These are phyloP conservation scores for Coemansia nantahalensis DNA, from an alignment of 192 early-diverging fungal species.

Conservation along the genomic window DNA sequence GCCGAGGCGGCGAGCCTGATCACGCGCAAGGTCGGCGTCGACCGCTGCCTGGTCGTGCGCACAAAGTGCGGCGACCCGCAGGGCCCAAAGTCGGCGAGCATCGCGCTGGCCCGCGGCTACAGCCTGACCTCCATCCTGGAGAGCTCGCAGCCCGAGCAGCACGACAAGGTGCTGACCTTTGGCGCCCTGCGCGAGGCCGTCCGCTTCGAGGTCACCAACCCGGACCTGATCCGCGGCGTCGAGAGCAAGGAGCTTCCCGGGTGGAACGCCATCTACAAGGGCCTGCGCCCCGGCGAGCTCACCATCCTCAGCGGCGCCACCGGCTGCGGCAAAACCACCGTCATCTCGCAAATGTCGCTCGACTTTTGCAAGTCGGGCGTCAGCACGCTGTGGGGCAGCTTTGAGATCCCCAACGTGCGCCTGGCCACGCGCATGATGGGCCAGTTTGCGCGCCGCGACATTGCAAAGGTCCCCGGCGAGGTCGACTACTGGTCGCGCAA, in stretches of 20 bases:
- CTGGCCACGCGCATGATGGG: slow-evolving; percentile 66
- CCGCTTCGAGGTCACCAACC: slow-evolving; percentile 61
- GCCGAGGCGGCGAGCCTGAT: slow-evolving; percentile 58
- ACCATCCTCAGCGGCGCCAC: slow-evolving; percentile 69
- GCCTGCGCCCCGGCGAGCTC: slow-evolving; percentile 67
- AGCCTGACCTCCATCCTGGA: slow-evolving; percentile 47
- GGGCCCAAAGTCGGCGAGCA: slow-evolving; percentile 57
- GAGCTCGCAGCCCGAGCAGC: slow-evolving; percentile 52
- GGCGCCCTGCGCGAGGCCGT: slow-evolving; percentile 60
- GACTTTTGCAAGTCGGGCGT: slow-evolving; percentile 68
- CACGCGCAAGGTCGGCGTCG: slow-evolving; percentile 63
- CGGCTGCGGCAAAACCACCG: slow-evolving; percentile 69
- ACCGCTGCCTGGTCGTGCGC: slow-evolving; percentile 58
- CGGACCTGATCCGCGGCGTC: slow-evolving; percentile 63
- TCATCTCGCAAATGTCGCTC: slow-evolving; percentile 67
- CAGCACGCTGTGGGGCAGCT: slow-evolving; percentile 72
- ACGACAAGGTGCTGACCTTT: slow-evolving; percentile 69
- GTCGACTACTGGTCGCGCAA: slow-evolving; percentile 59
- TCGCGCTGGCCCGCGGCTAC: slow-evolving; percentile 49
- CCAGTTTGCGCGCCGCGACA: slow-evolving; percentile 61
- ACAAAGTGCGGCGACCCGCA: slow-evolving; percentile 38
- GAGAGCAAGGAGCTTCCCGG: slow-evolving; percentile 61
- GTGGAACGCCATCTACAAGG: slow-evolving; percentile 63
- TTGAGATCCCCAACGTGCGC: slow-evolving; percentile 71
- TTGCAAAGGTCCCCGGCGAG: slow-evolving; percentile 50